Base-by-base conservation (phyloP, 768 basidiomycete species). In the Tulasnella sp. region DNA sequence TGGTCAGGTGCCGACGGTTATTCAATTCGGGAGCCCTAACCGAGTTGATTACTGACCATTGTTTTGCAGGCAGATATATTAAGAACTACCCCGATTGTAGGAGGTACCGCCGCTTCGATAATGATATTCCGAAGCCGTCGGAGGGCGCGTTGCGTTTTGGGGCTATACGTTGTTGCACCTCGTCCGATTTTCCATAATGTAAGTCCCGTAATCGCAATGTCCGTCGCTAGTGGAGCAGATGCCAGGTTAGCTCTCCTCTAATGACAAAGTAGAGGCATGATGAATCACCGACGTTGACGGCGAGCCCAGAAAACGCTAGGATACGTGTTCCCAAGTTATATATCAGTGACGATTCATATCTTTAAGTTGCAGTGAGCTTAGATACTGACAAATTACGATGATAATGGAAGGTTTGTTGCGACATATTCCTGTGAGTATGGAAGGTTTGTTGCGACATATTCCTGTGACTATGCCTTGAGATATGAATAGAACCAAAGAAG, bases 191-290 rank as follows among this genome's bases (percentile, higher is more conserved):
- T 77, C 48, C 58, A 77, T 20, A 50, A 8, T 2, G 58, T 50
- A 44, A 64, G 46, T n/a, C n/a, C 48, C 31, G 76, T 77, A 46
- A 77, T 77, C 9, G 48, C 46, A 31, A 58, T 6, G 46, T 77
- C 76, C 18, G 58, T 77, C 28, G 50, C 76, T 77, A 37, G 28
- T 9, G 34, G 7, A 37, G 6, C 14, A 1, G 1, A 8, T 24
- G 12, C 37, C 28, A 69, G 64, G 34, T 18, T 37, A 28, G 46
- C 12, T 37, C 4, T 31, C 31, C 34, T 14, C 7, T 12, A 37
- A 37, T 0, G 34, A 31, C 28, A 12, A 37, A 37, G 20, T n/a
- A 60, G 12, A n/a, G 2, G n/a, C 0, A 3, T 31, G 11, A 2
- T 69, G n/a, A 8, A 22, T 54, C n/a, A 54, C 54, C 54, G 54